A percentile compares a stretch with the other conserved stretches of the same genome.
These are phyloP conservation scores for Geotrichum australiense DNA, from an alignment of 1,139 yeast species.

Conservation along the genomic window DNA sequence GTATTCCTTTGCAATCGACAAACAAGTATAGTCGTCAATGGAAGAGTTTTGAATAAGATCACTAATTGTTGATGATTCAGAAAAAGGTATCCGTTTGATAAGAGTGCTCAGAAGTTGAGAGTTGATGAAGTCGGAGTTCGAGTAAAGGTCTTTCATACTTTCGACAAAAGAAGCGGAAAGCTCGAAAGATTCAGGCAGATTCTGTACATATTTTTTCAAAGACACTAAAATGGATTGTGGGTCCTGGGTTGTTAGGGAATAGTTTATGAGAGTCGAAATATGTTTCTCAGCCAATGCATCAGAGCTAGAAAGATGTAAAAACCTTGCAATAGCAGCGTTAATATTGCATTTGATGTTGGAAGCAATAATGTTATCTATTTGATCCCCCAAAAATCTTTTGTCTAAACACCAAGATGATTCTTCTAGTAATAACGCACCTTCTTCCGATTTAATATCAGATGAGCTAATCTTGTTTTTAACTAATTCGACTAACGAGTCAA, in stretches of 20 bases:
- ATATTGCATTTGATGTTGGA: slow-evolving; percentile 4
- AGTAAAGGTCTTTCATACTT: slow-evolving; percentile 11
- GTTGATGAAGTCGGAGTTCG: slow-evolving; percentile 9
- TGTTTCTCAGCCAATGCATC: slow-evolving; percentile 4
- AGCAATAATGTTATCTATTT: slow-evolving; percentile 4
- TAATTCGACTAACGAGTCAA: too few relatives aligned
- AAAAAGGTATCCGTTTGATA: slow-evolving; percentile 12
- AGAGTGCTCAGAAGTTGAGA: slow-evolving; percentile 14
- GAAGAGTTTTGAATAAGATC: slow-evolving; percentile 13
- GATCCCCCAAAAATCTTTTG: slow-evolving; percentile 4
- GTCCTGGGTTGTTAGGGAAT: slow-evolving; percentile 7
- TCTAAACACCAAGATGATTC: slow-evolving; percentile 11
- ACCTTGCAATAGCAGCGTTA: slow-evolving; percentile 6
- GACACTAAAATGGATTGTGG: slow-evolving; percentile 3
- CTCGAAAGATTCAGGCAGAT: slow-evolving; percentile 8
- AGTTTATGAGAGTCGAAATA: slow-evolving; percentile 9
- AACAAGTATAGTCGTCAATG: slow-evolving; percentile 17
- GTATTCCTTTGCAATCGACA: slow-evolving; percentile 15
- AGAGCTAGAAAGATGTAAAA: not conserved
- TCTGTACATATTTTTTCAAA: slow-evolving; percentile 13
- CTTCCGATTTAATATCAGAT: not conserved
- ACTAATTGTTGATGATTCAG: slow-evolving; percentile 12
- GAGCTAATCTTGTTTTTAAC: too few relatives aligned
- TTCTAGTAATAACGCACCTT: slow-evolving; percentile 9
- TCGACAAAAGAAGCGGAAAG: slow-evolving; percentile 11